These are phyloP conservation scores for Colletotrichum echinochloae DNA, from an alignment of 2,329 filamentous ascomycete species.

Conservation along the genomic window DNA sequence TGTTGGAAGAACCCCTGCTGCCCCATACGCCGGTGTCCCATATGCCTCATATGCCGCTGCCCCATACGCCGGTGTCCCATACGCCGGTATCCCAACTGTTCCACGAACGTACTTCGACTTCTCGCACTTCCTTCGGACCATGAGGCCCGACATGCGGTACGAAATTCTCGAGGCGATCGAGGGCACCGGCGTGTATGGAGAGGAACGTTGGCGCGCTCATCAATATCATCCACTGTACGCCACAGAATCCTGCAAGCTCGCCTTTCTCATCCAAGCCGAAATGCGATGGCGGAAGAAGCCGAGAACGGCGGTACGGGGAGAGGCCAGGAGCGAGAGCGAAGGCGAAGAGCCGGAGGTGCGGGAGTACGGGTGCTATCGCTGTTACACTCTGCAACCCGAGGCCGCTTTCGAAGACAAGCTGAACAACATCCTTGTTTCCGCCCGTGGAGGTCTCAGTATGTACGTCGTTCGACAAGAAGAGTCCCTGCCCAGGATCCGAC, in stretches of 20 bases:
- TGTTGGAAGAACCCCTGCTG: not conserved
- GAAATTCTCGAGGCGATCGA: not conserved
- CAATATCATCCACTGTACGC: not conserved
- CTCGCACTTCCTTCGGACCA: conserved; percentile 1
- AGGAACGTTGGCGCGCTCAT: not conserved
- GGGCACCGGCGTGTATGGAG: not conserved
- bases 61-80: not conserved
- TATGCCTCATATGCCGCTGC: too few species aligned
- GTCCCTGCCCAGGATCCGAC: conserved; percentile 22
- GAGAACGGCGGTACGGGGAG: not conserved
- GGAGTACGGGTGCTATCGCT: conserved; percentile 13
- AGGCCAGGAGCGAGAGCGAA: not conserved
- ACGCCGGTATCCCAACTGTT: too few species aligned
- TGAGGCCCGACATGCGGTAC: not conserved
- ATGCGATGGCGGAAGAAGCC: too few species aligned
- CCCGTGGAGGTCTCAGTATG: not conserved
- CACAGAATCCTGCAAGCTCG: conserved; percentile 4
- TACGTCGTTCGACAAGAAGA: not conserved
- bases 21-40: not conserved
- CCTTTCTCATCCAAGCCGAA: conserved; percentile 2
- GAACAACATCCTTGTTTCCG: not conserved
- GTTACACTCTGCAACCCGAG: conserved; percentile 42
- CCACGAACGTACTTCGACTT: conserved; percentile 3
- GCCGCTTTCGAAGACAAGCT: conserved; percentile 11
- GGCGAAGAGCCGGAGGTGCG: not conserved